These are phyloP conservation scores for Wickerhamomyces kurtzmanii DNA, from an alignment of 805 yeast species.

Conservation along the genomic window DNA sequence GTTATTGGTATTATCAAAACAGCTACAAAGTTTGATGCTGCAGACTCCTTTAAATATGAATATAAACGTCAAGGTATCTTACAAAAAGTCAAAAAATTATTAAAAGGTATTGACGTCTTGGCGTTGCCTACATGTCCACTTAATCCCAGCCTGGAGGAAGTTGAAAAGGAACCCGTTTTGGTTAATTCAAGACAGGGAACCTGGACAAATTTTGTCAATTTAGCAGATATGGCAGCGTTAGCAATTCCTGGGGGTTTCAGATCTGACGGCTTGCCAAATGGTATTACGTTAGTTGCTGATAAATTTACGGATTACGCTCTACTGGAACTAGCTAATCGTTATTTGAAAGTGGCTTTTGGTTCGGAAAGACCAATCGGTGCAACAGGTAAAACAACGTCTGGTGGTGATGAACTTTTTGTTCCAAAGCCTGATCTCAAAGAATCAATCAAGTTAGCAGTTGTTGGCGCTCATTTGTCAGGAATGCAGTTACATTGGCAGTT, in stretches of 20 bases:
- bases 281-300: slow-evolving; percentile 75
- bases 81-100: slow-evolving; percentile 45
- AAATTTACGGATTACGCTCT: slow-evolving; percentile 86
- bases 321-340: slow-evolving; percentile 71
- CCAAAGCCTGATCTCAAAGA: slow-evolving; percentile 33
- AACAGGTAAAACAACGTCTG: slow-evolving; percentile 19
- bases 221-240: slow-evolving; percentile 87
- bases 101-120: slow-evolving; percentile 60
- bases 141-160: slow-evolving; percentile 72
- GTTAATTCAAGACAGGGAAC: slow-evolving; percentile 92
- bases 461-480: slow-evolving; percentile 90
- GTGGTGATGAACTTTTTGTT: slow-evolving; percentile 34
- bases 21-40: slow-evolving; percentile 73
- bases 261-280: slow-evolving; percentile 81
- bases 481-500: slow-evolving; percentile 92
- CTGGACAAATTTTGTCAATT: slow-evolving; percentile 94
- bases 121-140: slow-evolving; percentile 93
- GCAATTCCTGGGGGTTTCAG: slow-evolving; percentile 90
- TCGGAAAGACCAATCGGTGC: slow-evolving; percentile 51
- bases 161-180: slow-evolving; percentile 66
- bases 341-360: slow-evolving; percentile 39
- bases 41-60: slow-evolving; percentile 76
- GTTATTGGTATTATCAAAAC: slow-evolving; percentile 67
- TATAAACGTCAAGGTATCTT: slow-evolving; percentile 78
- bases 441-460: slow-evolving; percentile 74